Evolutionary conservation across 345 rosid species (phyloP).

Genomic region (Populus davidiana): DNA sequence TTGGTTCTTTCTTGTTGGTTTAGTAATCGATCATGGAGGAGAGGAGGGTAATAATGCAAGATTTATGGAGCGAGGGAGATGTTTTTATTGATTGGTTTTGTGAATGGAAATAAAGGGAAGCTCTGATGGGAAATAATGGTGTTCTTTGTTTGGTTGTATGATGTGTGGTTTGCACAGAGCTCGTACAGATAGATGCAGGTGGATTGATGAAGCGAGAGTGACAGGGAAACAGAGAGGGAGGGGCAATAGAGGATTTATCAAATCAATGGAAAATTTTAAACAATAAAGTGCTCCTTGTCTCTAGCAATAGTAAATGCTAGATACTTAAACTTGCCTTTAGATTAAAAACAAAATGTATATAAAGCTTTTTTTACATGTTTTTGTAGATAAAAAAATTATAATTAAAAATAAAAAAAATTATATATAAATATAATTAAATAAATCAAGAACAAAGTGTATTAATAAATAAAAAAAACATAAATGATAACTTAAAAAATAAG

Average conservation of each 20-base stretch:
- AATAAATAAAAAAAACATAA: too few relatives aligned
- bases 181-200: background rate
- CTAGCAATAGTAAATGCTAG: constrained; percentile 21
- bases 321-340: too few relatives aligned
- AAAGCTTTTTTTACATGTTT: too few relatives aligned
- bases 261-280: background rate
- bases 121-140: background rate
- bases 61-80: background rate
- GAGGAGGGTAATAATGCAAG: background rate
- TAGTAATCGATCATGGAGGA: background rate
- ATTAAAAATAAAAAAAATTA: too few relatives aligned
- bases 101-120: background rate
- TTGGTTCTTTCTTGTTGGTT: background rate
- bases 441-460: too few relatives aligned
- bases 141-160: constrained; percentile 7
- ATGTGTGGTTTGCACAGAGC: background rate
- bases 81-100: background rate
- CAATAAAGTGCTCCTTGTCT: constrained; percentile 26
- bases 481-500: too few relatives aligned
- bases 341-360: too few relatives aligned
- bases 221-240: background rate
- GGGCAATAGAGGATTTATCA: background rate
- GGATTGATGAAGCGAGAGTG: background rate
- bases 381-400: too few relatives aligned
- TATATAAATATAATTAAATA: too few relatives aligned